These are phyloP conservation scores for Alternaria burnsii DNA, from an alignment of 2,329 filamentous ascomycete genomes.

Conservation along the genomic window DNA sequence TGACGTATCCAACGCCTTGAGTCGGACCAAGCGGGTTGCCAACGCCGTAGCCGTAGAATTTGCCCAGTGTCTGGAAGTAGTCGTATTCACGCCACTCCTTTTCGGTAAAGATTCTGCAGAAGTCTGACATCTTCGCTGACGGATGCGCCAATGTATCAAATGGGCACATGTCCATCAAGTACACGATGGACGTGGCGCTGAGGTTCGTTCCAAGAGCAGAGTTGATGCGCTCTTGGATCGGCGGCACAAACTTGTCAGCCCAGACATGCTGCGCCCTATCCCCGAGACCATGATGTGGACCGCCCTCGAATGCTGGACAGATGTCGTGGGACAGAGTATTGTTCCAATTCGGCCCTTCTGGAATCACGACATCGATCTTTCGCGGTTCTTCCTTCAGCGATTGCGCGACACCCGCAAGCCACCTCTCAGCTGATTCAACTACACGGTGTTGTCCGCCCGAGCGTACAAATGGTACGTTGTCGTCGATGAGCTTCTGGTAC, in stretches of 20 bases:
- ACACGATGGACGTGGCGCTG: conserved; percentile 68
- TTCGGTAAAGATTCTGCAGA: conserved; percentile 78
- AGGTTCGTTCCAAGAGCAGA: conserved; percentile 73
- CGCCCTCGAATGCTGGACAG: conserved; percentile 75
- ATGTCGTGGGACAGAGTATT: conserved; percentile 81
- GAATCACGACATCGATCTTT: conserved; percentile 67
- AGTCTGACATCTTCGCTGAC: conserved; percentile 67
- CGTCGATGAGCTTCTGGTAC: conserved; percentile 69
- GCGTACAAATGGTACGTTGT: conserved; percentile 74
- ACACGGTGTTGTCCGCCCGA: conserved; percentile 75
- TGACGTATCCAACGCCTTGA: conserved; percentile 86
- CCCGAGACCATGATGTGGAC: conserved; percentile 60
- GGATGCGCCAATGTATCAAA: conserved; percentile 76
- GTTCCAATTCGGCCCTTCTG: conserved; percentile 72
- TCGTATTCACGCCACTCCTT: conserved; percentile 81
- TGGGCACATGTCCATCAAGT: conserved; percentile 88
- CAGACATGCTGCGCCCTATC: conserved; percentile 65
- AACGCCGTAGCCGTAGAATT: conserved; percentile 82
- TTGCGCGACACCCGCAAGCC: conserved; percentile 75
- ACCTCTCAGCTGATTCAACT: conserved; percentile 76
- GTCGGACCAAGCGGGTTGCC: conserved; percentile 83
- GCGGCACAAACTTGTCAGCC: conserved; percentile 69
- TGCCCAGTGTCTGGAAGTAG: conserved; percentile 80
- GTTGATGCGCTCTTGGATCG: conserved; percentile 76
- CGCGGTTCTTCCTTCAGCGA: conserved; percentile 56